These are phyloP conservation scores for Quercus phellos DNA, from an alignment of 331 rosid genomes.

Conservation along the genomic window DNA sequence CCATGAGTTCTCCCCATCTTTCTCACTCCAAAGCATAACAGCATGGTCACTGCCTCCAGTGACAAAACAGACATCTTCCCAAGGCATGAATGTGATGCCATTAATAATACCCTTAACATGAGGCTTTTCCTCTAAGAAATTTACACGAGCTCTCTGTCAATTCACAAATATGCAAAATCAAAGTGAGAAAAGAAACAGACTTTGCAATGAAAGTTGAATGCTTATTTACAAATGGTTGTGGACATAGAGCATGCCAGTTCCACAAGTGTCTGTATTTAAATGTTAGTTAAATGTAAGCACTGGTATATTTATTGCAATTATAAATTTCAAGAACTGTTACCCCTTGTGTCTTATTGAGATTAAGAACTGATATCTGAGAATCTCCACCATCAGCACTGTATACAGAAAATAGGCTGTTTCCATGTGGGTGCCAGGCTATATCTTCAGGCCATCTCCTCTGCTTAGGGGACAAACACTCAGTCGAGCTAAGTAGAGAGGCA, in stretches of 20 bases:
- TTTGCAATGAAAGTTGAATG: neutral
- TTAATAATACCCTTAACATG: slow-evolving; percentile 90
- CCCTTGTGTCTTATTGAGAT: slow-evolving; percentile 60
- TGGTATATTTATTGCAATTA: neutral
- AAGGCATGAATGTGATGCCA: slow-evolving; percentile 68
- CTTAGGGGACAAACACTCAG: slow-evolving; percentile 64
- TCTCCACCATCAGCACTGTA: slow-evolving; percentile 91
- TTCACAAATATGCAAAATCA: slow-evolving; percentile 16
- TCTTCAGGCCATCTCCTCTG: slow-evolving; percentile 97
- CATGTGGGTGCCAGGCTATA: slow-evolving; percentile 88
- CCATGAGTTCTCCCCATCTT: slow-evolving; percentile 52
- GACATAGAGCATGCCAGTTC: neutral
- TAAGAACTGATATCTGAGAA: slow-evolving; percentile 71
- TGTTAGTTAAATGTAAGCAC: neutral
- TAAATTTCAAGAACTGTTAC: slow-evolving; percentile 34
- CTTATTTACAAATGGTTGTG: neutral
- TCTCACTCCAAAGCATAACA: slow-evolving; percentile 76
- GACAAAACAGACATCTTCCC: slow-evolving; percentile 68
- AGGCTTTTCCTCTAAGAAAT: slow-evolving; percentile 74
- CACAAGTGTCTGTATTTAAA: neutral
- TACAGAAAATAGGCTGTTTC: slow-evolving; percentile 62
- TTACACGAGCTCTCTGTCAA: slow-evolving; percentile 65
- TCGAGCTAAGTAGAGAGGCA: slow-evolving; percentile 67
- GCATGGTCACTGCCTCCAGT: slow-evolving; percentile 96
- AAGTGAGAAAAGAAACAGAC: neutral